Base-by-base conservation (phyloP, 208 protist species). In the Leishmania braziliensis region DNA sequence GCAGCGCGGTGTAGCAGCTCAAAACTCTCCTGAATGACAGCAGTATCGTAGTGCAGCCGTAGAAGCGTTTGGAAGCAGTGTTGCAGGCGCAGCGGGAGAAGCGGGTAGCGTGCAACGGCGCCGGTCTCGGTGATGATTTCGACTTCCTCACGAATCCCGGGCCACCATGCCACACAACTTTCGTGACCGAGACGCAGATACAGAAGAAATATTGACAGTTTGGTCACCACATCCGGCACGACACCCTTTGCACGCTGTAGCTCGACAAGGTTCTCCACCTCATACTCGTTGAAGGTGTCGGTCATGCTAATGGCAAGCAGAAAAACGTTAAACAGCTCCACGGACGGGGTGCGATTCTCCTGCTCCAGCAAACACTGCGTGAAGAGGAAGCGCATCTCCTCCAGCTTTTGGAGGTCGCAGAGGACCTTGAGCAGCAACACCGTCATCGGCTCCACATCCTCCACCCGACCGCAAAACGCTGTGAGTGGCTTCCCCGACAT, bases 311-410 rank as follows among this genome's bases (percentile, higher is more conserved):
- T 93, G 81, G 93, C 93, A 16, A 95, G 83, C 20, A 97, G 91
- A 75, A 92, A 97, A 0, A 96, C 93, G 82, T 97, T 95, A 80
- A 97, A 95, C 29, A 97, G 79, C 83, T 97, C 93, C 46, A 91
- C 83, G 0, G 91, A 94, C 1, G 90, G 90, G 1, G 88, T 82
- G 23, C 69, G 72, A 39, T 85, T 81, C 10, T 88, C 79, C 54
- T 95, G 75, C 83, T 97, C 91, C 0, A 94, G 85, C 66, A 96
- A 75, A 75, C 86, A 96, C 88, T 96, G 92, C 68, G 89, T 92
- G 85, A 97, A 97, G n/a, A 97, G 88, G 86, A 96, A 96, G 8
- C 95, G 91, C 84, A 97, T 89, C 69, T 96, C 94, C 79, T 97
- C 94, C 60, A 97, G 79, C 69, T 84, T 85, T 53, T 93, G 91